Base-by-base conservation (phyloP, 768 basidiomycete genomes). In the Kondoa malvinella region DNA sequence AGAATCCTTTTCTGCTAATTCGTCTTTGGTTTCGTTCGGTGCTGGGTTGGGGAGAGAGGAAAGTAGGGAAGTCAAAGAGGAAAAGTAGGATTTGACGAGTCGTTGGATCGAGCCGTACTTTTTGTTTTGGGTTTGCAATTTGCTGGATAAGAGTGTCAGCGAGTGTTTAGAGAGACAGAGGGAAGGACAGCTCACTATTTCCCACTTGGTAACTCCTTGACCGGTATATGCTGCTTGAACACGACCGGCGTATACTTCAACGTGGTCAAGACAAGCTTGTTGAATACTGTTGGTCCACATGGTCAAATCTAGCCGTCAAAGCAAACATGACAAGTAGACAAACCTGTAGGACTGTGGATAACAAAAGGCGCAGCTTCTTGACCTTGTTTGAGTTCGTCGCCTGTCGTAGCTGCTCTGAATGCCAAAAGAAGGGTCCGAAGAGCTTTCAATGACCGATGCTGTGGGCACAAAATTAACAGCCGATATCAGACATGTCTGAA, bases 161-260 rank as follows among this genome's bases (percentile, higher is more conserved):
- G 58, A 66, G 26, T 34, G 16, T 21, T 33, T 60, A 25, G 29
- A 26, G 8, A 27, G 21, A 32, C 34, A 34, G 25, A 69, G 25
- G 25, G 59, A 14, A 27, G 15, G 67, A 17, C 1, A 61, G 62
- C 70, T 62, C 74, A 94, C 92, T 87, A 86, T 82, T 87, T 88
- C 65, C 92, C 95, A 72, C 85, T 85, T 0, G 85, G 75, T 29
- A 86, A 81, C 1, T 83, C 85, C 79, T 91, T 94, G 79, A 85
- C 90, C 0, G 94, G 92, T 34, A 88, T 80, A 72, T 96, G 92
- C 74, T 92, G 86, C 62, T 83, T 81, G 21, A 99, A 81, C 4
- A 96, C 82, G 56, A 96, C 82, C 1, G 95, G 92, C 0, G 92
- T 92, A 77, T 89, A 99, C 74, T 84, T 85, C 30, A 99, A 80